Conservation (phyloP, 2,329 filamentous ascomycete genomes). For the Cercospora sp. region DNA sequence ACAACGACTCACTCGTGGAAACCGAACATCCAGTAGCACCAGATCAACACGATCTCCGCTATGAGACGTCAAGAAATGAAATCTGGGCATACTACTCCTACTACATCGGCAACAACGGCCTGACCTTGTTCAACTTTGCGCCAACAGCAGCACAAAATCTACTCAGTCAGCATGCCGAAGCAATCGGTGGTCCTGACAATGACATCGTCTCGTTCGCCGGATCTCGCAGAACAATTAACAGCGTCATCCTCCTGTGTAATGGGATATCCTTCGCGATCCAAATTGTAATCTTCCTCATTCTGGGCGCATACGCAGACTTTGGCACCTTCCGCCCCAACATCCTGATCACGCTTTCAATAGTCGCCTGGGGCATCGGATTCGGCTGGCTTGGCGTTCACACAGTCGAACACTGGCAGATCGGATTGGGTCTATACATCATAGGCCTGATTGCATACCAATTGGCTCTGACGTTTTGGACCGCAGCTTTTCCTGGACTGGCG, state of each 20-base stretch:
- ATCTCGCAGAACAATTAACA: slow-evolving; percentile 60
- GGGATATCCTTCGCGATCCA: slow-evolving; percentile 69
- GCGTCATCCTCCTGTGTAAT: slow-evolving; percentile 65
- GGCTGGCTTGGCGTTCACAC: slow-evolving; percentile 67
- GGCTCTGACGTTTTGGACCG: slow-evolving; percentile 68
- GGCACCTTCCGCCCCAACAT: slow-evolving; percentile 65
- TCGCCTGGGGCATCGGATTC: slow-evolving; percentile 66
- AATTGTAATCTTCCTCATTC: slow-evolving; percentile 56
- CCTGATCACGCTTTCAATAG: slow-evolving; percentile 60
- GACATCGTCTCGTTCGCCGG: slow-evolving; percentile 59
- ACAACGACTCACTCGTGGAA: slow-evolving; percentile 28
- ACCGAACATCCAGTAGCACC: slow-evolving; percentile 51
- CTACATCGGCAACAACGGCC: slow-evolving; percentile 67
- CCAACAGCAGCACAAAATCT: slow-evolving; percentile 67
- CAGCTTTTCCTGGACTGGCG: slow-evolving; percentile 61
- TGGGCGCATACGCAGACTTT: slow-evolving; percentile 62
- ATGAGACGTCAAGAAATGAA: slow-evolving; percentile 55
- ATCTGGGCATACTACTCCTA: slow-evolving; percentile 54
- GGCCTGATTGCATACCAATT: slow-evolving; percentile 68
- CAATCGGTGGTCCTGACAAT: slow-evolving; percentile 42
- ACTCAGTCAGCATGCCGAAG: slow-evolving; percentile 60
- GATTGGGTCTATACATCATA: slow-evolving; percentile 64
- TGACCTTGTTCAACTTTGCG: slow-evolving; percentile 64
- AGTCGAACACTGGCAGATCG: slow-evolving; percentile 60
- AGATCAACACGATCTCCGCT: slow-evolving; percentile 57